Evolutionary conservation across 306 rosid genomes (phyloP), one percentile per base, ranked within the genome.

Genomic region (Dalbergia oliveri): DNA sequence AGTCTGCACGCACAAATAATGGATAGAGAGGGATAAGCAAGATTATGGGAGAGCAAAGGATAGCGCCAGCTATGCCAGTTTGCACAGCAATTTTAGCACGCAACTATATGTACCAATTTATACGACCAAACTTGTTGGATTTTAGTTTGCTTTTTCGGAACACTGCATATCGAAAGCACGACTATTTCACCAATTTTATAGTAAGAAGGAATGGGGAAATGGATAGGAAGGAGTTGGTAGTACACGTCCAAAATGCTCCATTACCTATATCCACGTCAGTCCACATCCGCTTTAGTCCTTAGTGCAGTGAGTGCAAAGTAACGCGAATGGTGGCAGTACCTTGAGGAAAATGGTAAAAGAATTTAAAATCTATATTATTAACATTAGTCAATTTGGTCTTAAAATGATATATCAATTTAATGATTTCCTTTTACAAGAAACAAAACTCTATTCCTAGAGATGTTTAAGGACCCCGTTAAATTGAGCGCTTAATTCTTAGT

Each of bases 191-290:
- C 12, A 58, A 21, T 41, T 43, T 59, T 35, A 18, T 37, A 72
- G 41, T 41, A 14, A 14, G 59, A 53, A 54, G 1, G 14, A 7
- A 64, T 37, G 11, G 51, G 49, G 7, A 39, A 9, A 66, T 39
- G 11, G 51, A 19, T n/a, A 41, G 71, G 71, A 66, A 19, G 51
- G 44, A 49, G 77, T 11, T 69, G 81, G 73, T n/a, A 8, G 73
- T 59, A 21, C 57, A 41, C 50, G 60, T 75, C 72, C 66, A 49
- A 10, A 65, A 34, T 54, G 69, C 14, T 5, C 8, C 60, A 35
- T 26, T 21, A 10, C 56, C 50, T 41, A 53, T 54, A 43, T 66
- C 77, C 87, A 83, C 80, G 72, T 73, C 53, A 39, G 39, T 75
- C 81, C 85, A 75, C 53, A n/a, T 75, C 81, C 72, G 60, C 60